Evolutionary conservation across 306 rosid species (phyloP).

Genomic region (Clitoria ternatea): DNA sequence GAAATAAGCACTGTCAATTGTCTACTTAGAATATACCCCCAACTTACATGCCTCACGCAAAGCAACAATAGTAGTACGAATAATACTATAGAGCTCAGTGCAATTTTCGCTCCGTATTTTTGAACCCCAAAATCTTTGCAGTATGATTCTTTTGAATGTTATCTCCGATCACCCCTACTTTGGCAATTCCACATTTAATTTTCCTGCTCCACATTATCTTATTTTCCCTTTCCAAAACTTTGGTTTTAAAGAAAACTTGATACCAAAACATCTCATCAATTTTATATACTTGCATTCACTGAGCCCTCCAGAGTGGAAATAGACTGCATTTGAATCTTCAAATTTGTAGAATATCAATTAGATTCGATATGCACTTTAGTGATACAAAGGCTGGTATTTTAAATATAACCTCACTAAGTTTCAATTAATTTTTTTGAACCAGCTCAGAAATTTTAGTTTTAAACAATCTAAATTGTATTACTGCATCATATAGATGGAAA

Average conservation of each 20-base stretch:
- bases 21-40: slow-evolving; percentile 4
- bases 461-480: not conserved
- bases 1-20: not conserved
- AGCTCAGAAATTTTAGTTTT: not conserved
- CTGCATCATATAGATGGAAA: not conserved
- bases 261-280: not conserved
- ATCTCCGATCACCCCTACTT: not conserved
- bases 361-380: not conserved
- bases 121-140: not conserved
- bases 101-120: not conserved
- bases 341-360: no score
- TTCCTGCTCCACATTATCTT: not conserved
- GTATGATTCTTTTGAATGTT: not conserved
- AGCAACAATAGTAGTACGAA: not conserved
- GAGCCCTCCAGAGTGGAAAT: not conserved
- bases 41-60: not conserved
- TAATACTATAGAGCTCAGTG: not conserved
- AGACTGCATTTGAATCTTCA: not conserved
- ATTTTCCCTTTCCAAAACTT: not conserved
- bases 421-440: not conserved
- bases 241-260: not conserved
- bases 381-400: not conserved
- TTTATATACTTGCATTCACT: not conserved
- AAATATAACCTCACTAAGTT: not conserved
- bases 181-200: not conserved